Conservation (phyloP, 805 yeast genomes). For the Kodamaea jinghongensis region DNA sequence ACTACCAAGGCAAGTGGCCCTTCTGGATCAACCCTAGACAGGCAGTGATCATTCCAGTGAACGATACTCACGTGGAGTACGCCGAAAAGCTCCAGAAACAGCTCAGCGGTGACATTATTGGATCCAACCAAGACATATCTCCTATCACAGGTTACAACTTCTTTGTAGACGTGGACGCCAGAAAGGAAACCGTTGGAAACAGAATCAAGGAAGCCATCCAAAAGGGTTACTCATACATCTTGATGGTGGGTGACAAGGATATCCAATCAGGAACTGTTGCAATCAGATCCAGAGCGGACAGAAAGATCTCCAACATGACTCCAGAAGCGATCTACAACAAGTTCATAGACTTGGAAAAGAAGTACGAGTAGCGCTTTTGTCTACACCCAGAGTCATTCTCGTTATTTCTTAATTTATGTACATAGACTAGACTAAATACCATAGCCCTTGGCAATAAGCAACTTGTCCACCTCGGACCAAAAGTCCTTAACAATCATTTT, state of each 20-base stretch:
- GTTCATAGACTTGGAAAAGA: conserved; percentile 59
- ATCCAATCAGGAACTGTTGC: conserved; percentile 56
- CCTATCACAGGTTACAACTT: conserved; percentile 60
- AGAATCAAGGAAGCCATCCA: conserved; percentile 75
- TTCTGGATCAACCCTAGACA: conserved; percentile 96
- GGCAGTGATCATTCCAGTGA: conserved; percentile 78
- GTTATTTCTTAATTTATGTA: not conserved
- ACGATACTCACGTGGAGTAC: conserved; percentile 54
- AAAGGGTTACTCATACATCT: conserved; percentile 73
- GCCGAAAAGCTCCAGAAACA: conserved; percentile 48
- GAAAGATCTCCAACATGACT: conserved; percentile 43
- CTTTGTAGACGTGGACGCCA: conserved; percentile 70
- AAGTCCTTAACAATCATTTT: conserved; percentile 79
- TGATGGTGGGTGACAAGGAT: conserved; percentile 89
- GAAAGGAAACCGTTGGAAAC: conserved; percentile 75
- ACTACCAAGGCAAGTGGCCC: conserved; percentile 93
- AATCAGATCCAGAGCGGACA: conserved; percentile 55
- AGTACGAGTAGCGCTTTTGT: conserved; percentile 28
- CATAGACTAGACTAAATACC: conserved; percentile 17
- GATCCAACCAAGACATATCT: conserved; percentile 38
- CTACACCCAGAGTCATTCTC: not conserved
- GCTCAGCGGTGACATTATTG: conserved; percentile 45
- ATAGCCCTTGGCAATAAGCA: conserved; percentile 65
- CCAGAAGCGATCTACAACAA: conserved; percentile 49
- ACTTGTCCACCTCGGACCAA: conserved; percentile 81